Conservation (phyloP, 768 basidiomycete genomes). For the Boletus sp. region DNA sequence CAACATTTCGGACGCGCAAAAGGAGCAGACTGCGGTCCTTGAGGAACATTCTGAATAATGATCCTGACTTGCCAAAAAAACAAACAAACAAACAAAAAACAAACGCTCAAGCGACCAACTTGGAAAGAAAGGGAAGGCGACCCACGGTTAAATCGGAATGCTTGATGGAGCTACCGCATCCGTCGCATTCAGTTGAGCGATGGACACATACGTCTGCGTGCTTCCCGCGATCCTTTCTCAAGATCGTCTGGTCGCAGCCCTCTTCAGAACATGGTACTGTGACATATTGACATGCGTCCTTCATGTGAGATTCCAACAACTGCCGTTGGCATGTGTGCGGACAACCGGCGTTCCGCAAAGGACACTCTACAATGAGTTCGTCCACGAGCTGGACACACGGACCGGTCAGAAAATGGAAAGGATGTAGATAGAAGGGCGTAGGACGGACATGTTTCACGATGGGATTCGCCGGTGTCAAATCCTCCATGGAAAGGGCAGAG, state of each 20-base stretch:
- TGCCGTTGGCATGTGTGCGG: conserved; percentile 63
- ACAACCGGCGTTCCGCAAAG: conserved; percentile 59
- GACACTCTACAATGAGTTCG: conserved; percentile 74
- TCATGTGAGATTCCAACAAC: conserved; percentile 57
- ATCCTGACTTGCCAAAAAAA: conserved; percentile 26
- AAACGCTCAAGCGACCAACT: conserved; percentile 1
- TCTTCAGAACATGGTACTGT: conserved; percentile 48
- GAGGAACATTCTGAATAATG: conserved; percentile 41
- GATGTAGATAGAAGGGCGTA: conserved; percentile 1
- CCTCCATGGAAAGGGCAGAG: conserved; percentile 53
- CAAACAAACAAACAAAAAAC: too few species aligned
- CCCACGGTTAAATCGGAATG: conserved; percentile 39
- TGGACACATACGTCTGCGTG: conserved; percentile 39
- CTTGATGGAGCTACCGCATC: conserved; percentile 34
- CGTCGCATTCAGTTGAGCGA: conserved; percentile 38
- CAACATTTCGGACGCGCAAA: conserved; percentile 38
- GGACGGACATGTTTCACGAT: conserved; percentile 58
- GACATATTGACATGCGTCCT: conserved; percentile 56
- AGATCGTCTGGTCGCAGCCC: conserved; percentile 42
- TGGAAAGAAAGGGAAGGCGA: background rate
- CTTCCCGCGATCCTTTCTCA: conserved; percentile 45
- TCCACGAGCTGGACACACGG: conserved; percentile 63
- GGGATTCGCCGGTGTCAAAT: conserved; percentile 65
- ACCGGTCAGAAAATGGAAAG: conserved; percentile 3
- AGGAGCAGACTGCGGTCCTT: conserved; percentile 36